Evolutionary conservation across 1,139 yeast species (phyloP), one percentile per base, ranked within the genome.

Genomic region (Hemisphaericaspora xylanilytica): DNA sequence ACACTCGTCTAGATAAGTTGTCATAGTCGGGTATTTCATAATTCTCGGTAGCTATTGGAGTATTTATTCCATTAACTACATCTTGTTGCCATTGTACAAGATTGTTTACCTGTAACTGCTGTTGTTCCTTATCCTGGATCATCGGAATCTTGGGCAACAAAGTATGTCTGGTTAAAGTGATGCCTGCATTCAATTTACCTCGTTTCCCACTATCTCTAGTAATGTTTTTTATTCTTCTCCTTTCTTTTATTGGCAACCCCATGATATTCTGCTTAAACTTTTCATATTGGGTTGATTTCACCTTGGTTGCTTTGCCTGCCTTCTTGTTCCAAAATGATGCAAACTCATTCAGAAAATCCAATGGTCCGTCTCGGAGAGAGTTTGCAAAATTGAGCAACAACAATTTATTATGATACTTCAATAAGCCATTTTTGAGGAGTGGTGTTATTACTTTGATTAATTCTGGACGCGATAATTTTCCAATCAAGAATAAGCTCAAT

Each of bases 81-180:
- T 94, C 98, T 59, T 89, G 96, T 21, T 94, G 89, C 95, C 96
- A 89, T 50, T 84, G 84, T 39, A 80, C 75, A 50, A 89, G 67
- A 60, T 80, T 75, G 53, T 81, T 70, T 28, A 72, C 74, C 44
- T 67, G 75, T 41, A 69, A 55, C 46, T 67, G 76, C 48, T 70
- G 78, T 48, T 70, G 73, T 43, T 61, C 79, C 44, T 75, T 71
- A 46, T 78, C 82, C 46, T 79, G 77, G 27, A 84, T 79, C 58
- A 85, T 81, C 4, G 99, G 98, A 14, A 92, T 82, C 52, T 85
- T 86, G 0, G 98, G 97, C 40, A 90, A 73, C 56, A 85, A 70
- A 3, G 92, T 78, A 53, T 88, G 92, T 52, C 97, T 75, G 3
- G 96, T 86, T 47, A 88, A 76, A 0, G 92, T 78, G 38, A 89